These are phyloP conservation scores for Penicillium maclennaniae DNA, from an alignment of 495 filamentous ascomycete genomes.

Conservation along the genomic window DNA sequence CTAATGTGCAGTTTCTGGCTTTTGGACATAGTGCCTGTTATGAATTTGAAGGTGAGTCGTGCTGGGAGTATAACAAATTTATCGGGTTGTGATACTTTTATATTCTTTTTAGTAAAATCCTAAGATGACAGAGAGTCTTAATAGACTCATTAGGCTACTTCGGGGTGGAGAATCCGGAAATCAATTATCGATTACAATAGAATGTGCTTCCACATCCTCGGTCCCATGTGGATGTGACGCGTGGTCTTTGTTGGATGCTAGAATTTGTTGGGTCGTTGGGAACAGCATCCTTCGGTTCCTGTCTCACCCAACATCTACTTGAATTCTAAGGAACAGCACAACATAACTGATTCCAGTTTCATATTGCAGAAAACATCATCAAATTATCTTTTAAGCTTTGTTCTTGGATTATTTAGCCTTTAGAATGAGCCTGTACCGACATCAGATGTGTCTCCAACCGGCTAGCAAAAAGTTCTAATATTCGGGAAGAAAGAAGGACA, in stretches of 20 bases:
- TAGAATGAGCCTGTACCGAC: too few species aligned
- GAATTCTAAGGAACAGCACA: neutral
- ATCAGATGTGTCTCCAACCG: too few species aligned
- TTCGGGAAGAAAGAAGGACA: neutral
- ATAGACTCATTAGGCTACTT: neutral
- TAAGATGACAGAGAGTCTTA: neutral
- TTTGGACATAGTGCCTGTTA: slow-evolving; percentile 1
- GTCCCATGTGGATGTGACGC: neutral
- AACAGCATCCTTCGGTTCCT: neutral
- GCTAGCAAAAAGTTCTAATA: neutral
- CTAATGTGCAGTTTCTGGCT: slow-evolving; percentile 38
- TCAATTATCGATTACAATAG: neutral
- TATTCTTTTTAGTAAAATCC: neutral
- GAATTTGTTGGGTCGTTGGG: slow-evolving; percentile 17
- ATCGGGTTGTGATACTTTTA: neutral
- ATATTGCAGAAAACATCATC: too few species aligned
- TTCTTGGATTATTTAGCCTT: too few species aligned
- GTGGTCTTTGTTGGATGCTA: neutral
- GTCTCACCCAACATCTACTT: slow-evolving; percentile 1
- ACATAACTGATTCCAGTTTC: neutral
- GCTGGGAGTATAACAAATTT: neutral
- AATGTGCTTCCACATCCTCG: neutral
- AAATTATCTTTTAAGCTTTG: too few species aligned
- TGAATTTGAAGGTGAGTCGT: neutral
- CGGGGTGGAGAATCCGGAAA: neutral